These are phyloP conservation scores for Streptanthus diversifolius DNA, from an alignment of 345 rosid species.

Conservation along the genomic window DNA sequence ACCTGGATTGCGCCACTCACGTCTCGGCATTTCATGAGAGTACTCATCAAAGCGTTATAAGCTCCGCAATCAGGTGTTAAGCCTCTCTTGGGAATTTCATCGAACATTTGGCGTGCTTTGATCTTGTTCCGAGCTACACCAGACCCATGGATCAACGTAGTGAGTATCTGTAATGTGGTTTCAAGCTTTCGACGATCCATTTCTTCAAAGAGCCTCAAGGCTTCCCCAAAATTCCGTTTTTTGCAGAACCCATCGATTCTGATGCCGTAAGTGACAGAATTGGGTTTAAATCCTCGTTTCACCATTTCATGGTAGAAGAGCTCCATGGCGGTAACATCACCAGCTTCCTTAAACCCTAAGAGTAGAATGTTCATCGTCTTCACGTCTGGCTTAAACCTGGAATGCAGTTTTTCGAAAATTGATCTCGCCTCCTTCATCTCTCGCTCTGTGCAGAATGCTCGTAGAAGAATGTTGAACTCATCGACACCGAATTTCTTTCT, in stretches of 20 bases:
- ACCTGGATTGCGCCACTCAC: conserved; percentile 49
- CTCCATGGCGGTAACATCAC: conserved; percentile 71
- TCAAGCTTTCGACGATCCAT: conserved; percentile 49
- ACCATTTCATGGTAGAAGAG: conserved; percentile 79
- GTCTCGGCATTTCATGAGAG: conserved; percentile 47
- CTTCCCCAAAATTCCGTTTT: conserved; percentile 67
- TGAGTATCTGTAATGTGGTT: conserved; percentile 55
- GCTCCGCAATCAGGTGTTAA: conserved; percentile 57
- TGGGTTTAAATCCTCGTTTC: conserved; percentile 65
- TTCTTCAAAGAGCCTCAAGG: conserved; percentile 65
- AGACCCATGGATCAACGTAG: conserved; percentile 82
- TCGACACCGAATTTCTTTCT: conserved; percentile 53
- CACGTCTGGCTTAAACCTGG: conserved; percentile 49
- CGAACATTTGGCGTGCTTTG: conserved; percentile 71
- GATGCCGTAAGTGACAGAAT: conserved; percentile 48
- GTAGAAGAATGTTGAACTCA: conserved; percentile 72
- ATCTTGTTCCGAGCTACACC: conserved; percentile 52
- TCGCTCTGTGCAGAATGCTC: conserved; percentile 65
- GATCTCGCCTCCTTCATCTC: conserved; percentile 84
- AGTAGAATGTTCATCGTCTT: conserved; percentile 86
- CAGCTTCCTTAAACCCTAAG: conserved; percentile 73
- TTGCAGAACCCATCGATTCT: conserved; percentile 85
- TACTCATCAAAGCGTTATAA: conserved; percentile 75
- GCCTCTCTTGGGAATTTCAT: conserved; percentile 51
- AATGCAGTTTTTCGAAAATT: conserved; percentile 55